These are phyloP conservation scores for Discostella stelligera DNA, from an alignment of 352 stramenopile species.

Conservation along the genomic window DNA sequence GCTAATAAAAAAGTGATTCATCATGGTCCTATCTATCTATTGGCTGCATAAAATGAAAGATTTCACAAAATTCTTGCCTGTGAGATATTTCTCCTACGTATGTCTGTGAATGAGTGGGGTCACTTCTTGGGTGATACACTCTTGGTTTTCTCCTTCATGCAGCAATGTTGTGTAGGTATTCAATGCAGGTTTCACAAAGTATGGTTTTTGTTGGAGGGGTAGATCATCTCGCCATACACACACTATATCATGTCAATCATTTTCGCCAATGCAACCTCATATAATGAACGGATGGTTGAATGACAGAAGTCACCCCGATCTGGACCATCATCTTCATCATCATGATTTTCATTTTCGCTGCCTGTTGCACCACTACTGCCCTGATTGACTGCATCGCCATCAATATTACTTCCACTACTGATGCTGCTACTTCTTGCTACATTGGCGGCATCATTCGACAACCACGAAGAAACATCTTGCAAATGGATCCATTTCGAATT, in stretches of 20 bases:
- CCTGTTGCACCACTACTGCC: slow-evolving; percentile 33
- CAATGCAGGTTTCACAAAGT: too few species aligned
- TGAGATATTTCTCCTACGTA: too few species aligned
- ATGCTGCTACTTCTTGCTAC: neutral
- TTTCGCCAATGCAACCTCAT: slow-evolving; percentile 25
- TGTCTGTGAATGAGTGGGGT: too few species aligned
- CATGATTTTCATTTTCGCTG: neutral
- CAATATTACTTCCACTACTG: neutral
- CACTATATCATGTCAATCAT: slow-evolving; percentile 1
- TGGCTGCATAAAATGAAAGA: too few species aligned
- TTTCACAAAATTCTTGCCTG: too few species aligned
- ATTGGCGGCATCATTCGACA: slow-evolving; percentile 20
- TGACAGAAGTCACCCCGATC: slow-evolving; percentile 50
- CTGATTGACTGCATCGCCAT: slow-evolving; percentile 2
- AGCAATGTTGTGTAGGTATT: too few species aligned
- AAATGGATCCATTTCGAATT: slow-evolving; percentile 48
- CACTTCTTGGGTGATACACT: too few species aligned
- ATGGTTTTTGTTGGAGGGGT: neutral
- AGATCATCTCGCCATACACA: neutral
- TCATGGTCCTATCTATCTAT: too few species aligned
- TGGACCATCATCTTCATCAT: slow-evolving; percentile 43
- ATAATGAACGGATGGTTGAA: slow-evolving; percentile 40
- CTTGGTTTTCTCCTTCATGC: too few species aligned
- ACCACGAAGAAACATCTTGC: slow-evolving; percentile 28
- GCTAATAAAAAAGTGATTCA: too few species aligned